Evolutionary conservation across 768 basidiomycete genomes (phyloP).

Genomic region (Phallus indusiatus): DNA sequence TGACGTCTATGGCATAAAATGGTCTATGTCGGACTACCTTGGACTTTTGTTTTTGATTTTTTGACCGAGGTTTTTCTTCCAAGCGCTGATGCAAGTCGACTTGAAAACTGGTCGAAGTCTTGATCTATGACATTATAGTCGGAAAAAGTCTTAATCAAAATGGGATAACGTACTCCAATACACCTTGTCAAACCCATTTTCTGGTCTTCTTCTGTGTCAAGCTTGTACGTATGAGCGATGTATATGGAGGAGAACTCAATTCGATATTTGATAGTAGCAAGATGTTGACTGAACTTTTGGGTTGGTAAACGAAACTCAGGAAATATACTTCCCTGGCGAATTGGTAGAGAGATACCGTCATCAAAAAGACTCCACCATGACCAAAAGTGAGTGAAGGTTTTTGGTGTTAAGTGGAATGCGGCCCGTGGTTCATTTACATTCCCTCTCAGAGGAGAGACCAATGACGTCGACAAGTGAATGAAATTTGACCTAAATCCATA

Average conservation of each 20-base stretch:
- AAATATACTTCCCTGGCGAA: constrained; percentile 81
- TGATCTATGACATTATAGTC: constrained; percentile 23
- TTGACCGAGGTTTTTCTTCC: constrained; percentile 57
- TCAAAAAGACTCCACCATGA: constrained; percentile 88
- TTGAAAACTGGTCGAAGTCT: constrained; percentile 73
- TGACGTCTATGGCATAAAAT: constrained; percentile 81
- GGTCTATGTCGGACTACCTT: constrained; percentile 66
- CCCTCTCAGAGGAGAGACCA: constrained; percentile 51
- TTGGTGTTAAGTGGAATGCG: constrained; percentile 78
- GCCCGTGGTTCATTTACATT: constrained; percentile 45
- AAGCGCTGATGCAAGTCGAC: constrained; percentile 91
- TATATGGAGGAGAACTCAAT: constrained; percentile 68
- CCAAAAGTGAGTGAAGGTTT: constrained; percentile 82
- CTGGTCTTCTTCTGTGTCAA: constrained; percentile 77
- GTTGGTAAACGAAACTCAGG: constrained; percentile 55
- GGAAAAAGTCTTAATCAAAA: not conserved
- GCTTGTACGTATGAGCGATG: constrained; percentile 80
- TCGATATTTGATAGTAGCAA: constrained; percentile 89
- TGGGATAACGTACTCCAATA: constrained; percentile 47
- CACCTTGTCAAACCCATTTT: constrained; percentile 64
- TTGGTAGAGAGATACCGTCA: constrained; percentile 64
- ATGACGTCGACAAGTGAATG: constrained; percentile 83
- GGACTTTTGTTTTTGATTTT: not conserved
- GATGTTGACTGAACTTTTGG: constrained; percentile 79
- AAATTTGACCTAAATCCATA: constrained; percentile 88